Percentiles rank a stretch among this genome's conserved stretches.
These are phyloP conservation scores for Pyricularia grisea DNA, from an alignment of 2,329 filamentous ascomycete genomes.

Conservation along the genomic window DNA sequence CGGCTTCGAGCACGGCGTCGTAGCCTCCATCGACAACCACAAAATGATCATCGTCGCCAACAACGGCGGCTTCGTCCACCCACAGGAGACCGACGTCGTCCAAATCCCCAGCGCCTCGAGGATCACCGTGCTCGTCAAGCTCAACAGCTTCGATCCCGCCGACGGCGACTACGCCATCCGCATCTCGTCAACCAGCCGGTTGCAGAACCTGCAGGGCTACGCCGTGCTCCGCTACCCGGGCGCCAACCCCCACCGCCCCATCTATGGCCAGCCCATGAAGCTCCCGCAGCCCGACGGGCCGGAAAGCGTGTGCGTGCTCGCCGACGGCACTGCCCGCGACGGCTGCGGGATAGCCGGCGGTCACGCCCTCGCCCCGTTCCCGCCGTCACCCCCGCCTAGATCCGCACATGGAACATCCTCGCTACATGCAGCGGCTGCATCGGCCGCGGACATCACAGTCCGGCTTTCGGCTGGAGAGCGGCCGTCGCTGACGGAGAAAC, in stretches of 20 bases:
- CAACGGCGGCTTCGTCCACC: slow-evolving; percentile 14
- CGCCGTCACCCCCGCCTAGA: background rate
- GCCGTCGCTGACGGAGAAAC: background rate
- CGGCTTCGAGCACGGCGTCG: slow-evolving; percentile 11
- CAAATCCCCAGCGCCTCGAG: slow-evolving; percentile 13
- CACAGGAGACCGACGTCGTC: slow-evolving; percentile 6
- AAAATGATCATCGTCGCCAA: slow-evolving; percentile 15
- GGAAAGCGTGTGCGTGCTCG: background rate
- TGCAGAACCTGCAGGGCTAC: slow-evolving; percentile 16
- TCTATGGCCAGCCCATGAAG: background rate
- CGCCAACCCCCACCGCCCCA: background rate
- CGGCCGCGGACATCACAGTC: background rate
- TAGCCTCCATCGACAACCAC: slow-evolving; percentile 13
- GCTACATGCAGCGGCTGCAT: background rate
- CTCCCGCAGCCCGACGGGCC: background rate
- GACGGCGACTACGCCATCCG: slow-evolving; percentile 13
- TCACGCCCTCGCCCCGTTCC: background rate
- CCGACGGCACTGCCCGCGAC: background rate
- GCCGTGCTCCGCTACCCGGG: slow-evolving; percentile 12
- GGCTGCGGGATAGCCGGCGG: background rate
- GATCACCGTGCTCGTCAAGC: slow-evolving; percentile 13
- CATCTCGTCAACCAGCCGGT: slow-evolving; percentile 13
- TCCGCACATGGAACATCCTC: background rate
- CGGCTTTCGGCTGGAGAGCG: background rate
- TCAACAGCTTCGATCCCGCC: slow-evolving; percentile 7